phyloP scores from a whole-genome alignment of 257 asterid genomes.

The Solanum verrucosum region DNA sequence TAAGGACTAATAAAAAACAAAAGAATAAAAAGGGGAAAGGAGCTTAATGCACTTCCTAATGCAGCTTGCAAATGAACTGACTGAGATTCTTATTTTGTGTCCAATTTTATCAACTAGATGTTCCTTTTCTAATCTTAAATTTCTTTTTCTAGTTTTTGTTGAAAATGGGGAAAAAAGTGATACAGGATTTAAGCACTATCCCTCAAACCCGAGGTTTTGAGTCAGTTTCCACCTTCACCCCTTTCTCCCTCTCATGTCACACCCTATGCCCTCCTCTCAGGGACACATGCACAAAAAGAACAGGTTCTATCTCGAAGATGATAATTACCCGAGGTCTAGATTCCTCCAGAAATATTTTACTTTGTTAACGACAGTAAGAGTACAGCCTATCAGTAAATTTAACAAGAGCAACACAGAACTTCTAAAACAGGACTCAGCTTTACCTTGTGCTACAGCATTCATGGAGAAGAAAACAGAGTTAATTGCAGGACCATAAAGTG shows the following conservation, averaged over 20 bases:
- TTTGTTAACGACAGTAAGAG: neutral
- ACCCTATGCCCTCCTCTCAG: neutral
- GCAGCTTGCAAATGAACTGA: neutral
- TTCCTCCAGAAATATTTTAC: neutral
- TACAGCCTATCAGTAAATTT: neutral
- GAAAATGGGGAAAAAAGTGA: neutral
- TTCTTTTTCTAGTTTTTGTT: neutral
- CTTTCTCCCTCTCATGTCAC: neutral
- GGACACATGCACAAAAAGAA: neutral
- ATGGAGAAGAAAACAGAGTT: conserved; percentile 67
- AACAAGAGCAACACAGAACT: neutral
- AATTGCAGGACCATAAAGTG: conserved; percentile 66
- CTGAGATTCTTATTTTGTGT: neutral
- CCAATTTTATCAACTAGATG: neutral
- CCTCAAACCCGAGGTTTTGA: neutral
- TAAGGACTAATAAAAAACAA: neutral
- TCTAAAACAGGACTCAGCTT: neutral
- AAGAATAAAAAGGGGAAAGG: neutral
- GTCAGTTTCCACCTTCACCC: neutral
- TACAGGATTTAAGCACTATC: neutral
- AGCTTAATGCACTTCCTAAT: neutral
- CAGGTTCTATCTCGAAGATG: neutral
- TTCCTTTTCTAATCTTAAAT: neutral
- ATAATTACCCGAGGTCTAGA: neutral
- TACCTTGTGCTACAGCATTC: conserved; percentile 87